Conservation (phyloP, 495 filamentous ascomycete genomes). For the Penicillium tannophilum region DNA sequence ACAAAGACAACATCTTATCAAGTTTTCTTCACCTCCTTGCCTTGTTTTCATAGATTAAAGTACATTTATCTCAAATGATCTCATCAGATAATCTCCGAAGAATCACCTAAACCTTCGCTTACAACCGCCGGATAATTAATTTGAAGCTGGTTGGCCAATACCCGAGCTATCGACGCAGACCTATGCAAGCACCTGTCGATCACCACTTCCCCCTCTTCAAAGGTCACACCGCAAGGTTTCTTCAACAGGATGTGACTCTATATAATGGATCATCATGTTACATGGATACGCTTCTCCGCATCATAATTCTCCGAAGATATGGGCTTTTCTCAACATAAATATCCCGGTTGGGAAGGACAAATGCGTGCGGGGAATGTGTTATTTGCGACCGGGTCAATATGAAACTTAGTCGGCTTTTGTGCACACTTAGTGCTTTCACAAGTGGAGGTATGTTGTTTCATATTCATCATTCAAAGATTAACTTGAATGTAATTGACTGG, state of each 20-base stretch:
- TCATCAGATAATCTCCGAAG: not conserved
- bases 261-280: conserved; percentile 8
- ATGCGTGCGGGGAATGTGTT: not conserved
- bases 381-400: not conserved
- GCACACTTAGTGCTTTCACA: not conserved
- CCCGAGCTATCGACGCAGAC: conserved; percentile 8
- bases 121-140: conserved; percentile 11
- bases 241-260: conserved; percentile 18
- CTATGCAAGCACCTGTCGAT: conserved; percentile 8
- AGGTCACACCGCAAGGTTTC: conserved; percentile 17
- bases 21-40: not conserved
- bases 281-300: conserved; percentile 15
- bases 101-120: not conserved
- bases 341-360: not conserved
- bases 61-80: not conserved
- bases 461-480: not conserved
- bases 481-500: not conserved
- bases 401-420: conserved; percentile 1
- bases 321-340: conserved; percentile 1
- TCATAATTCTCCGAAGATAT: not conserved
- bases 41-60: not conserved
- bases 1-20: not conserved
- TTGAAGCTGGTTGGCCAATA: conserved; percentile 13
- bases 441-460: not conserved
- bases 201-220: conserved; percentile 9